Evolutionary conservation across 192 early-diverging fungal species (phyloP), one percentile per base, ranked within the genome.

Genomic region (Anaeromyces robustus): DNA sequence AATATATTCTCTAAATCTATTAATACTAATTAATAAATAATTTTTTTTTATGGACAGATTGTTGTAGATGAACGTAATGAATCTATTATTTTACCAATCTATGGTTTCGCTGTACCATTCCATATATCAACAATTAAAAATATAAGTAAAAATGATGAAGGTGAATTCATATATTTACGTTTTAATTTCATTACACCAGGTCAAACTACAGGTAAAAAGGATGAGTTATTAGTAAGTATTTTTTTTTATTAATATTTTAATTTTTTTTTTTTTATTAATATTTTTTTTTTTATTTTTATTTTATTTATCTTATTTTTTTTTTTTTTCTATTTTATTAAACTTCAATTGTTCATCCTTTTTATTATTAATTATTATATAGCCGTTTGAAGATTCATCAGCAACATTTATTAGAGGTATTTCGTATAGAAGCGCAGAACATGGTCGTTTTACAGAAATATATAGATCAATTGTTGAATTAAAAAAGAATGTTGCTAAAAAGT

Each of bases 41-140:
- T 30, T 31, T 18, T 18, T 30, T 12, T 41, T 28, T 11, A 14
- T 14, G 29, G 43, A 19, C 83, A 94, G 92, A 98, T 99, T 83
- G 81, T 94, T 59, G 95, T 99, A 0, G 98, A 99, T 86, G 87
- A 90, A 79, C 90, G 91, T 34, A 92, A 90, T 43, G 94, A 98
- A 68, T 89, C 97, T 11, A 88, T 99, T 77, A 91, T 99, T 52
- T 86, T 98, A 77, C 98, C 98, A 12, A 93, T 99, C 52, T 97
- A 97, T 83, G 97, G 97, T 29, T 90, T 94, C 84, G 92, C 97
- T 3, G 98, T 99, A 19, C 98, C 98, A 31, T 97, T 99, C 89
- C 98, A 99, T 84, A 94, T 99, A 80, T 94, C 95, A 18, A 96
- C 96, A 3, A 83, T 99, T 41, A 98, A 99, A 83, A 98, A 94